These are phyloP conservation scores for Aureobasidium subglaciale DNA, from an alignment of 2,329 filamentous ascomycete genomes.

Conservation along the genomic window DNA sequence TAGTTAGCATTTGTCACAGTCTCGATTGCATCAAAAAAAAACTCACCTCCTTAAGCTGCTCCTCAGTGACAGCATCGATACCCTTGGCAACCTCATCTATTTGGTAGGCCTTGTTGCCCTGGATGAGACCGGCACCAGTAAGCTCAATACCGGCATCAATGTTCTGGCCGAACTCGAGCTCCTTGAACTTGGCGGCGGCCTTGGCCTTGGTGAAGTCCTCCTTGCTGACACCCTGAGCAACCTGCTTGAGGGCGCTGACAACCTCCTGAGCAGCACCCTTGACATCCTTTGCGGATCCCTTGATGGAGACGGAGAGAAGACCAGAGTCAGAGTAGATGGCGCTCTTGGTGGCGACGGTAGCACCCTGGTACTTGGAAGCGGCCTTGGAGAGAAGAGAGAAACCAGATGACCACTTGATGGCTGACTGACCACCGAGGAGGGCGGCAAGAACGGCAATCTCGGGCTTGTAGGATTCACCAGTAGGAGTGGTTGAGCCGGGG, in stretches of 20 bases:
- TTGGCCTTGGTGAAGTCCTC: conserved; percentile 90
- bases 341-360: conserved; percentile 67
- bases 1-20: conserved; percentile 21
- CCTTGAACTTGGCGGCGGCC: conserved; percentile 87
- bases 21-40: neutral
- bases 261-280: conserved; percentile 66
- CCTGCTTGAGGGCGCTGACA: conserved; percentile 73
- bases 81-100: conserved; percentile 71
- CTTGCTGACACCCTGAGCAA: conserved; percentile 63
- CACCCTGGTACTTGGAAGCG: conserved; percentile 57
- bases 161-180: conserved; percentile 74
- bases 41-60: conserved; percentile 78
- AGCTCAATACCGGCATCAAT: conserved; percentile 70
- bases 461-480: conserved; percentile 71
- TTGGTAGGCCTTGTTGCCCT: conserved; percentile 75
- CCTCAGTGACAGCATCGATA: conserved; percentile 72
- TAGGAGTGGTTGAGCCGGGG: conserved; percentile 75
- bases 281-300: conserved; percentile 66
- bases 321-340: conserved; percentile 89
- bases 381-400: conserved; percentile 87
- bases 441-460: conserved; percentile 81
- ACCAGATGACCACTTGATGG: conserved; percentile 91
- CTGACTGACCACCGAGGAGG: conserved; percentile 82
- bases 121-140: conserved; percentile 76
- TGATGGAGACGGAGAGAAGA: conserved; percentile 75